Conservation (phyloP, 1,284 basidiomycete genomes). For the Apiotrichum gamsii region DNA sequence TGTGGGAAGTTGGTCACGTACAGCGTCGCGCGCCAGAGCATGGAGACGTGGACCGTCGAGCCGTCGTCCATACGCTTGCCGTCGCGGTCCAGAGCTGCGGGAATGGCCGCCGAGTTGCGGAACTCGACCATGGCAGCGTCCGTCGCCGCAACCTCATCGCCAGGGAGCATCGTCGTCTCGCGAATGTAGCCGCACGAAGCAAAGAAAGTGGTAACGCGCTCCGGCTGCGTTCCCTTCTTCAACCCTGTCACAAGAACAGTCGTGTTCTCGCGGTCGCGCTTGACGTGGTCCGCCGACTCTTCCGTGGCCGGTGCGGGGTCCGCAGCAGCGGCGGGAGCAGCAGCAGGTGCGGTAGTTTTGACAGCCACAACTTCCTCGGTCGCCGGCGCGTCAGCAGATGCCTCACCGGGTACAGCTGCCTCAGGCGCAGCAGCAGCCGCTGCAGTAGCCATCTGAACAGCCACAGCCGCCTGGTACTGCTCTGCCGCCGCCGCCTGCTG, state of each 20-base stretch:
- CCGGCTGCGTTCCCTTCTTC: conserved; percentile 55
- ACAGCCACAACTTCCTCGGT: not conserved
- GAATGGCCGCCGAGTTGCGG: conserved; percentile 56
- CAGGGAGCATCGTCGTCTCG: conserved; percentile 55
- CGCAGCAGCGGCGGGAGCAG: not conserved
- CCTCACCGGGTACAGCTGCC: not conserved
- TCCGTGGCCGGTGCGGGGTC: conserved; percentile 12
- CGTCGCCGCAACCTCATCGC: conserved; percentile 17
- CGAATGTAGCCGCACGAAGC: conserved; percentile 82
- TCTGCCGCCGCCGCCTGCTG: conserved; percentile 14
- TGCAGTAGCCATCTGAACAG: not conserved
- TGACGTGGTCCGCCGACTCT: conserved; percentile 14
- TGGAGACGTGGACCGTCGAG: conserved; percentile 67
- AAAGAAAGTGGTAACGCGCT: conserved; percentile 68
- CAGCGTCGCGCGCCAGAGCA: conserved; percentile 89
- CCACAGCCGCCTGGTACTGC: conserved; percentile 10
- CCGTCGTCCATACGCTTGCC: conserved; percentile 71
- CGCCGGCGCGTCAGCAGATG: not conserved
- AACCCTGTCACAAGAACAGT: conserved; percentile 82
- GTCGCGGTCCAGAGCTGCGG: conserved; percentile 83
- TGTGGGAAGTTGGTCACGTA: conserved; percentile 97
- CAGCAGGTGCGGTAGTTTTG: not conserved
- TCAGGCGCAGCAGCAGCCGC: conserved; percentile 2
- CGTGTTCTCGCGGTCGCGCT: conserved; percentile 79
- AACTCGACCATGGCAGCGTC: conserved; percentile 48